Percentiles rank a stretch among this genome's conserved stretches.
Evolutionary conservation across 192 early-diverging fungal genomes (phyloP).

Genomic region (Linnemannia hyalina): DNA sequence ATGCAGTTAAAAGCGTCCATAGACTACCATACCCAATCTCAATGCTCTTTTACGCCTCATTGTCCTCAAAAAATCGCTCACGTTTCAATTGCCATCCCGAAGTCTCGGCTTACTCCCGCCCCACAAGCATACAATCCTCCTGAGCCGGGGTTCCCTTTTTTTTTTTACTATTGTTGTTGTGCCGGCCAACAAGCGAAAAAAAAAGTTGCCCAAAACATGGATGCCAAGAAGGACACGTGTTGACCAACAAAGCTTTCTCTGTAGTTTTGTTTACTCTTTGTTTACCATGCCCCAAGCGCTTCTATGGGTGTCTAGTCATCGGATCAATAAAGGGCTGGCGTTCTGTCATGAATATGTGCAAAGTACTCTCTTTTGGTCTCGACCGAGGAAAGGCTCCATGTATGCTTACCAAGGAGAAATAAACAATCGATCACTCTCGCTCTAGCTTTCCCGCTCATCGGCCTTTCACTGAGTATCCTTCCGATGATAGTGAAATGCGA

Average conservation of each 20-base stretch:
- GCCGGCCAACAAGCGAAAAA: background rate
- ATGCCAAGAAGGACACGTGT: background rate
- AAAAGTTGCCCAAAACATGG: background rate
- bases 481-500: background rate
- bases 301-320: no score
- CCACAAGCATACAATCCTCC: background rate
- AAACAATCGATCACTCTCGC: background rate
- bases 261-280: no score
- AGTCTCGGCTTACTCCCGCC: background rate
- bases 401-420: constrained; percentile 16
- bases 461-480: background rate
- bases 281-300: no score
- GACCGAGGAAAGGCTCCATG: background rate
- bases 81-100: background rate
- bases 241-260: no score
- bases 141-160: background rate
- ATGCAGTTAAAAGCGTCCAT: background rate
- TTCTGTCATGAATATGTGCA: background rate
- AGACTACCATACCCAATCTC: background rate
- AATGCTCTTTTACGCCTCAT: background rate
- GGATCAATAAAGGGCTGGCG: background rate
- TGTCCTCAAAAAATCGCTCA: background rate
- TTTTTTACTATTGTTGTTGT: background rate
- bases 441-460: background rate
- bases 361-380: background rate